A percentile compares a stretch with the other conserved stretches of the same genome.
These are phyloP conservation scores for Apiospora phragmitis DNA, from an alignment of 2,329 filamentous ascomycete species.

Conservation along the genomic window DNA sequence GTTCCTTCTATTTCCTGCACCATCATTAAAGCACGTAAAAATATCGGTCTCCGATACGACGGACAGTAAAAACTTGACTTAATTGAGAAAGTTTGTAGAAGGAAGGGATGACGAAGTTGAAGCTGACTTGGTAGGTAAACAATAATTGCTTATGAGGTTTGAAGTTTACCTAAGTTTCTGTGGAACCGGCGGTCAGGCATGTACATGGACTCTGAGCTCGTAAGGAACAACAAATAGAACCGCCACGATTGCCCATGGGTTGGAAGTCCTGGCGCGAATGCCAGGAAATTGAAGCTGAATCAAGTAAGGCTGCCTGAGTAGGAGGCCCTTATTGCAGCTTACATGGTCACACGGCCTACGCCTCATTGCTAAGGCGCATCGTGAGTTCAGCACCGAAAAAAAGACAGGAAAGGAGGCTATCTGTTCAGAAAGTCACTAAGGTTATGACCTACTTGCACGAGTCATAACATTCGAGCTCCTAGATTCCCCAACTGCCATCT, in stretches of 20 bases:
- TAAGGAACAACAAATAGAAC: not conserved
- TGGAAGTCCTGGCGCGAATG: not conserved
- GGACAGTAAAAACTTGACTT: not conserved
- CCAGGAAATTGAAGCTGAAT: not conserved
- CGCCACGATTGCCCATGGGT: not conserved
- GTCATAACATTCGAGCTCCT: not conserved
- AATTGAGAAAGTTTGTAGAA: not conserved
- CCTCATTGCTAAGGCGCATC: not conserved
- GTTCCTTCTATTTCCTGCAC: slow-evolving; percentile 49
- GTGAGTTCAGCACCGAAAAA: not conserved
- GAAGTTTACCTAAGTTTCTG: not conserved
- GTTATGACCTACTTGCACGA: not conserved
- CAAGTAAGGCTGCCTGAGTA: not conserved
- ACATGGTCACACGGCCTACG: not conserved
- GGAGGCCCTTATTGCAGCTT: not conserved
- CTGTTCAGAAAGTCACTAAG: not conserved
- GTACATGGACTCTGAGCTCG: not conserved
- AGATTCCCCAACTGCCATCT: not conserved
- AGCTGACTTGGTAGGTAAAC: not conserved
- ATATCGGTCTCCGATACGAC: not conserved
- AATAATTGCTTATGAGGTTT: not conserved
- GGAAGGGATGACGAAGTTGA: not conserved
- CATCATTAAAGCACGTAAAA: slow-evolving; percentile 29
- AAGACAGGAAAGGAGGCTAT: not conserved
- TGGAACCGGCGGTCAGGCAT: not conserved